Percentiles rank a stretch among this genome's conserved stretches.
Conservation (phyloP, 352 stramenopile species). For the Globisporangium parvum region DNA sequence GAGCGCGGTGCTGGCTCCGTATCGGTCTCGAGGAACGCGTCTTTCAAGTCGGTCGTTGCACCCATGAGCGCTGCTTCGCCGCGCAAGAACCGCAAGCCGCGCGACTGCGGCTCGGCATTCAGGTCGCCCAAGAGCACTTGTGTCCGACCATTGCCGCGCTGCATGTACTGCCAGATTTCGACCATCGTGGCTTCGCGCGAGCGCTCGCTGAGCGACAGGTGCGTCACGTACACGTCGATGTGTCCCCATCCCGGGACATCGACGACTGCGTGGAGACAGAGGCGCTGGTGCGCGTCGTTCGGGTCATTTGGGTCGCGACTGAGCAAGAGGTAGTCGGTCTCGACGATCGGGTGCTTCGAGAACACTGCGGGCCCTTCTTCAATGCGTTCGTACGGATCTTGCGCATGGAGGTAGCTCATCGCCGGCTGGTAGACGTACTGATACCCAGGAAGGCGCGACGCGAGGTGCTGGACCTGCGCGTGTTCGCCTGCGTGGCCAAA, state of each 20-base stretch:
- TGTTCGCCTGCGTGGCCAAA: constrained; percentile 58
- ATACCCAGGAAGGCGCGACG: constrained; percentile 48
- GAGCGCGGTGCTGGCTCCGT: constrained; percentile 57
- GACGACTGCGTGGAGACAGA: constrained; percentile 78
- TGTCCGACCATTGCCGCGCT: constrained; percentile 43
- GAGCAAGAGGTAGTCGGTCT: constrained; percentile 76
- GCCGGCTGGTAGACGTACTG: constrained; percentile 85
- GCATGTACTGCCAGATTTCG: constrained; percentile 82
- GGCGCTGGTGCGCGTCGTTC: constrained; percentile 78
- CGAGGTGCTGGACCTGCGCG: constrained; percentile 75
- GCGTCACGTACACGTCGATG: constrained; percentile 85
- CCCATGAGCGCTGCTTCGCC: constrained; percentile 46
- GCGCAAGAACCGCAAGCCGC: constrained; percentile 73
- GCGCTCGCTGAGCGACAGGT: constrained; percentile 75
- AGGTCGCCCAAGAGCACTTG: constrained; percentile 82
- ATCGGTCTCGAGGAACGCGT: constrained; percentile 69
- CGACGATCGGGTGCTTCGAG: constrained; percentile 73
- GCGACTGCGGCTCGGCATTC: constrained; percentile 82
- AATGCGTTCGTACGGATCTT: constrained; percentile 60
- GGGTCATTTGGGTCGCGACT: constrained; percentile 75
- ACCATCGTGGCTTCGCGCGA: constrained; percentile 70
- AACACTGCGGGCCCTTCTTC: constrained; percentile 82
- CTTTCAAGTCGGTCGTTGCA: constrained; percentile 58
- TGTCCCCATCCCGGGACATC: constrained; percentile 53
- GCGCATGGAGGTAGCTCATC: constrained; percentile 77